Percentiles rank a stretch among this genome's conserved stretches.
Evolutionary conservation across 2,329 filamentous ascomycete species (phyloP).

Genomic region (Fusarium poae): DNA sequence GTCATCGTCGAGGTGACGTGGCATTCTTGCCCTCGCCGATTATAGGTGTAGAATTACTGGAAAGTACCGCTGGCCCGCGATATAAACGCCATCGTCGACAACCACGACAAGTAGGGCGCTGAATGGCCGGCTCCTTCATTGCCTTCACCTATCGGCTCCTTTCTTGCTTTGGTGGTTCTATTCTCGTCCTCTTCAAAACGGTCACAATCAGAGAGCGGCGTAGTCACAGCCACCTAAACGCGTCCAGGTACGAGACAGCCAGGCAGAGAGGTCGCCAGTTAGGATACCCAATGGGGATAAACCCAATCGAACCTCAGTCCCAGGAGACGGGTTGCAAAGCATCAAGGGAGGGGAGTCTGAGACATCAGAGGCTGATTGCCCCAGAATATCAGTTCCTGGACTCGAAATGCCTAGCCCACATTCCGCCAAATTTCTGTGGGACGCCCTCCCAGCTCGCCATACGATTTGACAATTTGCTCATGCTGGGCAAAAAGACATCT

Average conservation of each 20-base stretch:
- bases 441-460: conserved; percentile 24
- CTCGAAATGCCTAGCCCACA: conserved; percentile 31
- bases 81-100: conserved; percentile 24
- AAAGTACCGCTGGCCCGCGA: conserved; percentile 36
- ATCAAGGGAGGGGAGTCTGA: conserved; percentile 42
- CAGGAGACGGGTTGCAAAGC: conserved; percentile 40
- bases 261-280: conserved; percentile 17
- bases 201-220: conserved; percentile 3
- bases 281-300: conserved; percentile 42
- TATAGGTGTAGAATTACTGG: conserved; percentile 32
- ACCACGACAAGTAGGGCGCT: conserved; percentile 10
- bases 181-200: neutral
- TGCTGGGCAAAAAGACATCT: conserved; percentile 38
- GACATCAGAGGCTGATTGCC: conserved; percentile 34
- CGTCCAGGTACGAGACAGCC: conserved; percentile 23
- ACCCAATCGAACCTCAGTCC: conserved; percentile 41
- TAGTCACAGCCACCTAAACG: conserved; percentile 14
- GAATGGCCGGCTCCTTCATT: conserved; percentile 3
- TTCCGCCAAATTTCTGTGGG: conserved; percentile 40
- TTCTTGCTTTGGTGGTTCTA: conserved; percentile 14
- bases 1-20: conserved; percentile 42
- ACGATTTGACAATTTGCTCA: conserved; percentile 41
- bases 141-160: conserved; percentile 16
- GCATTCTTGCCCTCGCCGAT: conserved; percentile 35
- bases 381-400: conserved; percentile 33